Conservation (phyloP, 1,139 yeast species). For the Sugiyamaella novakii region DNA sequence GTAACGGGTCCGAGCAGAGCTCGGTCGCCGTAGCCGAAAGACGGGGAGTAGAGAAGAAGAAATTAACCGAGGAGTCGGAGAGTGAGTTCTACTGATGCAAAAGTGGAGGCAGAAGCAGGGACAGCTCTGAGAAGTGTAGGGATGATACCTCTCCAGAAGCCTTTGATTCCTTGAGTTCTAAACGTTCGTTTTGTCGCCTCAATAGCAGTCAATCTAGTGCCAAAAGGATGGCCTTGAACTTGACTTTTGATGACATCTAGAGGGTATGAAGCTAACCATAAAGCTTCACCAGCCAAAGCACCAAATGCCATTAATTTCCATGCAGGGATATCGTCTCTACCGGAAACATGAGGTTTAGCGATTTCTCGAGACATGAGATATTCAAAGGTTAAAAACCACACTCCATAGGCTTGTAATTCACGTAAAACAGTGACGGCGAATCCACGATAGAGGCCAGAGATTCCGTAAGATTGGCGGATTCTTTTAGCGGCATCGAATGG, state of each 20-base stretch:
- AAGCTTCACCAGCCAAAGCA: constrained; percentile 70
- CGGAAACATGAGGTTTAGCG: constrained; percentile 27
- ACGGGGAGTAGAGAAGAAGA: too few relatives aligned
- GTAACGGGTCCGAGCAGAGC: too few relatives aligned
- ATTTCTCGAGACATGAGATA: constrained; percentile 47
- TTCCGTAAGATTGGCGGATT: constrained; percentile 54
- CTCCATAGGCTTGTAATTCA: constrained; percentile 80
- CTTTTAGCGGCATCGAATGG: constrained; percentile 52
- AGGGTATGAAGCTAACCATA: constrained; percentile 74
- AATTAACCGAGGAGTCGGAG: constrained; percentile 53
- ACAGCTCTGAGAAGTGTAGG: constrained; percentile 72
- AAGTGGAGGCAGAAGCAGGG: constrained; percentile 76
- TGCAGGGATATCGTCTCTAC: constrained; percentile 58
- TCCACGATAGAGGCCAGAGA: constrained; percentile 62
- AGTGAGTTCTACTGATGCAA: constrained; percentile 75
- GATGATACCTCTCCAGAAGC: constrained; percentile 71
- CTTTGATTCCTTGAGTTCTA: constrained; percentile 52
- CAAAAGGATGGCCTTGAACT: constrained; percentile 67
- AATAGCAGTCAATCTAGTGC: constrained; percentile 36
- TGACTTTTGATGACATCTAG: constrained; percentile 69
- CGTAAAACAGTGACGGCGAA: constrained; percentile 59
- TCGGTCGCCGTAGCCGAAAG: too few relatives aligned
- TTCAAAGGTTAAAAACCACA: constrained; percentile 79
- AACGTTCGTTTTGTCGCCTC: constrained; percentile 54
- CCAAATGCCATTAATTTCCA: constrained; percentile 64